Evolutionary conservation across 495 filamentous ascomycete genomes (phyloP), one percentile per base, ranked within the genome.

Genomic region (Trichoderma asperelloides): DNA sequence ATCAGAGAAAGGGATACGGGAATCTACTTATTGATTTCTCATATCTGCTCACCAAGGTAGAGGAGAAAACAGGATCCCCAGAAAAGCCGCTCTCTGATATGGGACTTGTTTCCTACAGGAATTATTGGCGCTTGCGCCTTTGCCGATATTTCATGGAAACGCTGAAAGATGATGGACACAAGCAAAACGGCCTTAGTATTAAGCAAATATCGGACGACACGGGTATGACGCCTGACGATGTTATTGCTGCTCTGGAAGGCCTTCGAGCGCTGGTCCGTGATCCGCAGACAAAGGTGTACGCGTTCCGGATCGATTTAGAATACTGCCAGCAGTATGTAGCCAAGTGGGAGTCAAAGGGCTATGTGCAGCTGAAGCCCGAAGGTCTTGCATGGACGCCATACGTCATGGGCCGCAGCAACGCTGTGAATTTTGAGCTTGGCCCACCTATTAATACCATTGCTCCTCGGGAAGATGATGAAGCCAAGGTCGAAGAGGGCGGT

Each of bases 1-100:
- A 97, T 70, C 94, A 97, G 73, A 90, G 95, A 16, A 96, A 97
- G 76, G 95, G 95, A 68, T 98, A 97, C 71, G 95, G 96, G 1
- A 93, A 97, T 72, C 85, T 98, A 11, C 83, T 98, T 13, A 98
- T 98, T 71, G 94, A 97, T 74, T 98, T 98, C 72, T 98, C 95
- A 0, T 98, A 98, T 71, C 89, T 98, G 6, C 84, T 98, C 40
- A 97, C 95, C 0, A 86, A 92, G 64, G 91, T 93, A 2, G 95
- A 98, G 77, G 86, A 89, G 71, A 97, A 97, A 74, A 96, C 92
- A 3, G 95, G 95, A 8, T 97, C 95, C 0, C 95, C 95, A 2
- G 95, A 98, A 74, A 98, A 98, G 76, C 95, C 95, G 0, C 86
- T 98, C 6, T 98, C 95, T 0, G 95, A 98, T 76, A 96, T 98